Conservation (phyloP, 495 filamentous ascomycete species). For the Hypoxylon fragiforme region DNA sequence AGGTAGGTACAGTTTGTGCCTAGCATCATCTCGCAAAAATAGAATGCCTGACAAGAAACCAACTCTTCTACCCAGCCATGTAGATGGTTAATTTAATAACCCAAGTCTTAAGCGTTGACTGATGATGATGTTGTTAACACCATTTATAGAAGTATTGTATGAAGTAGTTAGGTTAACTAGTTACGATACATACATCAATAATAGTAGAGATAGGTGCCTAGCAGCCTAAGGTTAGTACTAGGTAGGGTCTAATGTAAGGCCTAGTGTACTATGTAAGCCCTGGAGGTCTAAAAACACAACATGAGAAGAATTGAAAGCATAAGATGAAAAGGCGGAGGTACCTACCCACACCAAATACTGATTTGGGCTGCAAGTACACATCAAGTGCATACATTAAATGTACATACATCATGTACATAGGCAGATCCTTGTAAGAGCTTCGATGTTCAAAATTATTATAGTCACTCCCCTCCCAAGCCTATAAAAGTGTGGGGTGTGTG, state of each 20-base stretch:
- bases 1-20: background rate
- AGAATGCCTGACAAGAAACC: background rate
- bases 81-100: no score
- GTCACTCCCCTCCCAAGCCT: no score
- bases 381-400: no score
- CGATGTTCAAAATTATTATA: background rate
- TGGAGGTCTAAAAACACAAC: background rate
- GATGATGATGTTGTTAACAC: background rate
- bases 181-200: no score
- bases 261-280: no score
- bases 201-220: no score
- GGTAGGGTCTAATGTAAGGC: background rate
- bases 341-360: background rate
- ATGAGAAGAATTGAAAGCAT: background rate
- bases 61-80: background rate
- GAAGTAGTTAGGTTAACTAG: background rate
- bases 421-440: background rate
- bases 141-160: background rate
- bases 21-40: background rate
- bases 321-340: constrained; percentile 11
- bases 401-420: background rate
- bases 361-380: background rate
- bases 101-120: background rate
- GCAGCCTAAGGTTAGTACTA: background rate
- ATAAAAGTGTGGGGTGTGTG: no score